Evolutionary conservation across 495 filamentous ascomycete genomes (phyloP), one percentile per base, ranked within the genome.

Genomic region (Penicillium salamii): DNA sequence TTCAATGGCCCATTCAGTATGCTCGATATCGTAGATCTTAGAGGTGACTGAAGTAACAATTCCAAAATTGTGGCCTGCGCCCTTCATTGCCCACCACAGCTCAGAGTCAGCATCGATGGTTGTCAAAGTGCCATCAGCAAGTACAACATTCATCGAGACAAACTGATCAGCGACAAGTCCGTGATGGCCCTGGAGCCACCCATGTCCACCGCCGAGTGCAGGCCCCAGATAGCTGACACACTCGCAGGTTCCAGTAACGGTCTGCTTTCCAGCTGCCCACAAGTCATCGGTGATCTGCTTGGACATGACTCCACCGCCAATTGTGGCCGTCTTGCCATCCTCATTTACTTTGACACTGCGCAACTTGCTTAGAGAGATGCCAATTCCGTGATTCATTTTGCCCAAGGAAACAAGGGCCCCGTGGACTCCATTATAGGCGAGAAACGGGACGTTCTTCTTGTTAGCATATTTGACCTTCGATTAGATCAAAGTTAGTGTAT

Each of bases 1-100:
- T 40, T 68, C 67, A 26, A 73, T 72, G 11, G 72, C 63, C 68
- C 70, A 79, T 42, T 72, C 55, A 2, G 29, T 42, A 35, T 71
- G 23, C 44, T 65, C 24, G 32, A 67, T 64, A 26, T 77, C 71
- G 58, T 76, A 79, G 38, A 80, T 65, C 59, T 76, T 76, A 33
- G 54, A 53, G 18, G 68, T 74, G 24, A 76, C 57, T 7, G 69
- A 75, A 11, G 69, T 68, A 19, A 86, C 75, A 57, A 85, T 78
- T 40, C 81, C 82, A 46, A 84, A 85, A 61, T 85, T 84, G 57
- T 81, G 77, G 5, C 82, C 81, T 26, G 80, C 82, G 4, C 83
- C 83, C 37, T 68, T 65, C 42, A 86, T 56, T 7, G 70, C 81
- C 78, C 79, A 83, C 58, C 66, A 83, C 42, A 83, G 71, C 19